A percentile compares a stretch with the other conserved stretches of the same genome.
These are phyloP conservation scores for Phytopythium vexans DNA, from an alignment of 352 stramenopile genomes.

Conservation along the genomic window DNA sequence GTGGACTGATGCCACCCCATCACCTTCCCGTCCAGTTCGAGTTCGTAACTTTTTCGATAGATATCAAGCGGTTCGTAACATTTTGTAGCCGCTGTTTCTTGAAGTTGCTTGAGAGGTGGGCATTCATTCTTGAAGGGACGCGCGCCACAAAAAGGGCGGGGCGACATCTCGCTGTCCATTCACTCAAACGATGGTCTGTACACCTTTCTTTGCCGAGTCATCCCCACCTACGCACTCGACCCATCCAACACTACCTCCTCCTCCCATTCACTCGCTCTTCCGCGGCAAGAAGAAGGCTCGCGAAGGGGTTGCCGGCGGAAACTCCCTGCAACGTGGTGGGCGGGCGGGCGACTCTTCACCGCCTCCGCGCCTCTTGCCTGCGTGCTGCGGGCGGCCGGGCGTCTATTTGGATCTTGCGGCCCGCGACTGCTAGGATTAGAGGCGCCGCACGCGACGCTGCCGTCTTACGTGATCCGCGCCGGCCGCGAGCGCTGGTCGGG, in stretches of 20 bases:
- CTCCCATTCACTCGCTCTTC: not conserved
- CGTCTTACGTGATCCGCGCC: not conserved
- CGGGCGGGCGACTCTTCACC: too few species aligned
- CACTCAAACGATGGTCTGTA: not conserved
- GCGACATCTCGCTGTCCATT: constrained; percentile 1
- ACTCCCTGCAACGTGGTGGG: too few species aligned
- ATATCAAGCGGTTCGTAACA: not conserved
- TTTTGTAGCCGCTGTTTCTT: constrained; percentile 3
- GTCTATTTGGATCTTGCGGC: too few species aligned
- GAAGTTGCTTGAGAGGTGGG: constrained; percentile 1
- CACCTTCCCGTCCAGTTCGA: not conserved
- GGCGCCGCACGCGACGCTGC: not conserved
- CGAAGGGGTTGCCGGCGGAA: too few species aligned
- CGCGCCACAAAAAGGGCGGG: not conserved
- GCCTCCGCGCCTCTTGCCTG: too few species aligned
- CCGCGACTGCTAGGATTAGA: too few species aligned
- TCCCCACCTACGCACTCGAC: not conserved
- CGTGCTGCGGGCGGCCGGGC: not conserved
- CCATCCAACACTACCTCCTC: not conserved
- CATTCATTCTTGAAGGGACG: not conserved
- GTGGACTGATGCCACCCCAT: not conserved
- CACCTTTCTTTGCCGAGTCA: constrained; percentile 3
- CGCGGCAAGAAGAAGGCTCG: not conserved
- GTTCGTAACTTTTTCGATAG: not conserved
- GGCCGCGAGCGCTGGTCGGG: constrained; percentile 15